These are phyloP conservation scores for Daldinia childiae DNA, from an alignment of 495 filamentous ascomycete genomes.

Conservation along the genomic window DNA sequence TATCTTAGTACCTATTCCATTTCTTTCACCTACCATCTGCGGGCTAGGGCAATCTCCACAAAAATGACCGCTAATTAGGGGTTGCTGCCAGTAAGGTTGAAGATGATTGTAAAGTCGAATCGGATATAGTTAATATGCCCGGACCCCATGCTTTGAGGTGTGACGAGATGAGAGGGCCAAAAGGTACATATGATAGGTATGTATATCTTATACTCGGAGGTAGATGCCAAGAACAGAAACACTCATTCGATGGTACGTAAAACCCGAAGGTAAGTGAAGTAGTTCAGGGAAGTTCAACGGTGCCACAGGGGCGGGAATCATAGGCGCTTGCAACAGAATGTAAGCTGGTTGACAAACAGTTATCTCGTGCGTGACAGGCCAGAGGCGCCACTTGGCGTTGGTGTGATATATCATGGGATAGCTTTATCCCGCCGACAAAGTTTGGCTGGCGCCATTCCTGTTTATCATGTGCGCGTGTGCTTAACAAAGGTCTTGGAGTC, in stretches of 20 bases:
- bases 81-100: conserved; percentile 28
- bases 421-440: not conserved
- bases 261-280: conserved; percentile 3
- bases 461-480: conserved; percentile 8
- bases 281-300: not conserved
- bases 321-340: conserved; percentile 22
- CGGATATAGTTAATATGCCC: conserved; percentile 30
- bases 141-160: conserved; percentile 18
- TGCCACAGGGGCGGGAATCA: conserved; percentile 21
- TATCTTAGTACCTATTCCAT: conserved; percentile 4
- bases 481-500: conserved; percentile 9
- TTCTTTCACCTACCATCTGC: conserved; percentile 14
- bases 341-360: not conserved
- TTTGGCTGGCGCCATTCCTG: conserved; percentile 2
- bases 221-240: conserved; percentile 19
- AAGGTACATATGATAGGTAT: conserved; percentile 6
- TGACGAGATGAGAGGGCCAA: conserved; percentile 20
- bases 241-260: conserved; percentile 10
- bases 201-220: not conserved
- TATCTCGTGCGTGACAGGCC: conserved; percentile 16
- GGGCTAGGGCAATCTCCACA: conserved; percentile 31
- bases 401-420: conserved; percentile 26
- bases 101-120: conserved; percentile 32
- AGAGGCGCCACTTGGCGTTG: conserved; percentile 22
- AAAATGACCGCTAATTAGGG: not conserved